Percentiles rank a stretch among this genome's conserved stretches.
Evolutionary conservation across 257 asterid species (phyloP).

Genomic region (Gardenia jasminoides): DNA sequence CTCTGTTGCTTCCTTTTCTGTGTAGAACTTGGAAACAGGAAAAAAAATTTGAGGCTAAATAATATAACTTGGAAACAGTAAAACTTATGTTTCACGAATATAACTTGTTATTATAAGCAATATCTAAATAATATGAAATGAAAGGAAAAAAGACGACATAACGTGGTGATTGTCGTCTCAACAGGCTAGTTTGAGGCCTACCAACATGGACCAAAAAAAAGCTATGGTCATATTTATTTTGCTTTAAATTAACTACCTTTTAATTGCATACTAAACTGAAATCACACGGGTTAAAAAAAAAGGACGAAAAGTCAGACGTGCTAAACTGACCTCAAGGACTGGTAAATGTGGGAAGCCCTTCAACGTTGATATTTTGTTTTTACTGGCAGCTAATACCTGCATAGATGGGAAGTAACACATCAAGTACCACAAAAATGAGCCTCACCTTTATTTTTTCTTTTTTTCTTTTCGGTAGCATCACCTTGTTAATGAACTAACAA

Average conservation of each 20-base stretch:
- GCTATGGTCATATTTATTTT: neutral
- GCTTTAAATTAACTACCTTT: neutral
- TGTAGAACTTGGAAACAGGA: neutral
- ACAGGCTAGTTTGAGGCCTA: neutral
- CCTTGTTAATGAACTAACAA: constrained; percentile 29
- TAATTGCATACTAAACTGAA: neutral
- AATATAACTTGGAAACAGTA: neutral
- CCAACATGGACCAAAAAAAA: neutral
- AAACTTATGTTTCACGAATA: neutral
- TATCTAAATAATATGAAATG: neutral
- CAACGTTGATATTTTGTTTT: constrained; percentile 90
- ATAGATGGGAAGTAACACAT: constrained; percentile 15
- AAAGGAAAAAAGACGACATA: neutral
- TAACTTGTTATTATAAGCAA: neutral
- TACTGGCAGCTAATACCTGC: constrained; percentile 98
- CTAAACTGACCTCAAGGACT: constrained; percentile 82
- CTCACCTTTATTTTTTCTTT: too few species aligned
- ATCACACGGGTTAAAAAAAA: neutral
- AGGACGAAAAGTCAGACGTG: constrained; percentile 7
- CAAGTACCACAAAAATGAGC: constrained; percentile 18
- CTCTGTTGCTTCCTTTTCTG: neutral
- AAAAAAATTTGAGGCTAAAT: too few species aligned
- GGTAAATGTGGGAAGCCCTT: constrained; percentile 97
- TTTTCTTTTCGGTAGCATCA: neutral
- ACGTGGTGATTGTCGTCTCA: neutral